Percentiles rank a stretch among this genome's conserved stretches.
Evolutionary conservation across 208 protist species (phyloP).

Genomic region (Leishmania lainsoni): DNA sequence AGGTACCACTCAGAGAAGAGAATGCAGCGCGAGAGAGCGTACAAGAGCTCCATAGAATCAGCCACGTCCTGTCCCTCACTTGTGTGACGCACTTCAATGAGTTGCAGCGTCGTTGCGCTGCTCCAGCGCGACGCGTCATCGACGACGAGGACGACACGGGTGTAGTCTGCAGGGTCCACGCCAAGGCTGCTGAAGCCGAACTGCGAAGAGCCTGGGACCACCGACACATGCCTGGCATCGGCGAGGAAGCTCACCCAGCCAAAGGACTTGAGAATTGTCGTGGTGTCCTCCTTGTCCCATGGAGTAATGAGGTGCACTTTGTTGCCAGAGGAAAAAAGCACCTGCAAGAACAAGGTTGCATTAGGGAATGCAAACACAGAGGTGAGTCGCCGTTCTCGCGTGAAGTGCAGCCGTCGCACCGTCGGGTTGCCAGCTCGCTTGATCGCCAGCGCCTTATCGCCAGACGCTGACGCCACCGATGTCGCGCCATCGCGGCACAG

Average conservation of each 20-base stretch:
- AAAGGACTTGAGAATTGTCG: constrained; percentile 43
- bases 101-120: constrained; percentile 38
- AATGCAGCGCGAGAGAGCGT: constrained; percentile 64
- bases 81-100: constrained; percentile 53
- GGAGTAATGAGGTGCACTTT: constrained; percentile 52
- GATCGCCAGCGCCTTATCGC: constrained; percentile 7
- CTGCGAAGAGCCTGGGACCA: constrained; percentile 33
- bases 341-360: constrained; percentile 67
- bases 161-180: constrained; percentile 38
- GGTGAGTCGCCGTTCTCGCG: constrained; percentile 19
- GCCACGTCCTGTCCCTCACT: constrained; percentile 2
- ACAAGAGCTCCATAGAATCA: constrained; percentile 67
- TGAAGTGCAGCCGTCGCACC: constrained; percentile 28
- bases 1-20: constrained; percentile 66
- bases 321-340: constrained; percentile 58
- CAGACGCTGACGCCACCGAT: not conserved
- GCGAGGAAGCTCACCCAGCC: constrained; percentile 47
- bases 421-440: constrained; percentile 46
- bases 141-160: constrained; percentile 51
- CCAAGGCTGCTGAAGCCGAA: constrained; percentile 44
- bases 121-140: constrained; percentile 42
- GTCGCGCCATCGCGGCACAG: not conserved
- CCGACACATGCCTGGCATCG: constrained; percentile 40
- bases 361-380: constrained; percentile 54
- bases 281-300: constrained; percentile 48